phyloP scores from a whole-genome alignment of 805 yeast species.

The Wickerhamiella dianesei region DNA sequence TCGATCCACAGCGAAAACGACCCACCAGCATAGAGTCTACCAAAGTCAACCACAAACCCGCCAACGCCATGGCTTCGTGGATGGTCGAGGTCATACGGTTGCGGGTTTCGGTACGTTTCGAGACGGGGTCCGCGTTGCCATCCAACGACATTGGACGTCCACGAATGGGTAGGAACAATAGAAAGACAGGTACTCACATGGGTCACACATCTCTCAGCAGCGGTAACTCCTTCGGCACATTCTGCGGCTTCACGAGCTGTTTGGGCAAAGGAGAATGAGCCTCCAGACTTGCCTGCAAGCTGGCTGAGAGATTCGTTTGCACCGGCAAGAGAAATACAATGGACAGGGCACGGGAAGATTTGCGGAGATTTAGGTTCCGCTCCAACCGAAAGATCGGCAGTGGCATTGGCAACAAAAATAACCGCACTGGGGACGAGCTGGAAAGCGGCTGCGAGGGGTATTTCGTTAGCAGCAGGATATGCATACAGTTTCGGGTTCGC shows the following conservation, averaged over 20 bases:
- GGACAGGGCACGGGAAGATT: constrained; percentile 1
- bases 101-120: not conserved
- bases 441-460: not conserved
- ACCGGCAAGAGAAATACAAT: not conserved
- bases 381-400: not conserved
- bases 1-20: not conserved
- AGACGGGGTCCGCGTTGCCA: not conserved
- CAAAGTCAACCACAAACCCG: not conserved
- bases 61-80: not conserved
- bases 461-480: not conserved
- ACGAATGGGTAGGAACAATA: not conserved
- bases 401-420: not conserved
- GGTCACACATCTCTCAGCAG: not conserved
- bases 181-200: not conserved
- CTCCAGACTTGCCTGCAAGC: not conserved
- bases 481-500: not conserved
- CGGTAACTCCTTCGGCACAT: not conserved
- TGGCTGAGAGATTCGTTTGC: not conserved
- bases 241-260: not conserved
- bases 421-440: not conserved
- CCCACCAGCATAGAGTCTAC: not conserved
- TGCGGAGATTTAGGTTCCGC: not conserved
- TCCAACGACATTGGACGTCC: not conserved
- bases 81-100: not conserved
- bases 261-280: not conserved